Conservation (phyloP, 805 yeast species). For the Starmera quercuum region DNA sequence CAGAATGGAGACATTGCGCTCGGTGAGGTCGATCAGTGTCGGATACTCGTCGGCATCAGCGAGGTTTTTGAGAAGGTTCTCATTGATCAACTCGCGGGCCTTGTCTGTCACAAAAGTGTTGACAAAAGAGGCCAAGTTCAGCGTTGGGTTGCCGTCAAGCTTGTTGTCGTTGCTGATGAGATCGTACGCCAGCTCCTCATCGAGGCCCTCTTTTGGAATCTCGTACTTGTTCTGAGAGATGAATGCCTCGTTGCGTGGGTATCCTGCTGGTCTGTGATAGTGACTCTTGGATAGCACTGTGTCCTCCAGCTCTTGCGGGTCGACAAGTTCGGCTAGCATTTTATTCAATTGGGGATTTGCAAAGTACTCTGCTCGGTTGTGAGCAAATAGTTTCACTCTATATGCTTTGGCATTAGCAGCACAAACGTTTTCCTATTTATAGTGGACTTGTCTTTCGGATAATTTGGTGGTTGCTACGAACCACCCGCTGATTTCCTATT, state of each 20-base stretch:
- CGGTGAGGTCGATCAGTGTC: conserved; percentile 67
- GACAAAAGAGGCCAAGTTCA: conserved; percentile 86
- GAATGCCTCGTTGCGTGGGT: conserved; percentile 6
- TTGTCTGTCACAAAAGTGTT: conserved; percentile 59
- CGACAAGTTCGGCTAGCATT: conserved; percentile 19
- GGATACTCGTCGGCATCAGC: conserved; percentile 96
- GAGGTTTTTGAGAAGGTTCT: conserved; percentile 77
- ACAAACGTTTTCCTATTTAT: no score
- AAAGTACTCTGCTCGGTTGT: no score
- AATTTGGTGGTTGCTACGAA: no score
- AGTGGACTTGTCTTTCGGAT: no score
- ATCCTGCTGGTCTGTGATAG: conserved; percentile 10
- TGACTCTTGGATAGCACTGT: conserved; percentile 19
- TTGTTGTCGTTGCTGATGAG: conserved; percentile 66
- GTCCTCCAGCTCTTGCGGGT: conserved; percentile 24
- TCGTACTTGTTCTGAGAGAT: conserved; percentile 38
- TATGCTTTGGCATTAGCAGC: no score
- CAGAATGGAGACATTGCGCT: conserved; percentile 75
- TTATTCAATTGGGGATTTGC: no score
- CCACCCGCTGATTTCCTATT: no score
- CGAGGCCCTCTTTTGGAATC: conserved; percentile 51
- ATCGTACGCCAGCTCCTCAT: conserved; percentile 46
- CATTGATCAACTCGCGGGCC: conserved; percentile 46
- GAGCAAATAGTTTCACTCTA: no score
- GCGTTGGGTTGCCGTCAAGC: conserved; percentile 76